These are phyloP conservation scores for Sclerotiophoma versabilis DNA, from an alignment of 2,329 filamentous ascomycete species.

Conservation along the genomic window DNA sequence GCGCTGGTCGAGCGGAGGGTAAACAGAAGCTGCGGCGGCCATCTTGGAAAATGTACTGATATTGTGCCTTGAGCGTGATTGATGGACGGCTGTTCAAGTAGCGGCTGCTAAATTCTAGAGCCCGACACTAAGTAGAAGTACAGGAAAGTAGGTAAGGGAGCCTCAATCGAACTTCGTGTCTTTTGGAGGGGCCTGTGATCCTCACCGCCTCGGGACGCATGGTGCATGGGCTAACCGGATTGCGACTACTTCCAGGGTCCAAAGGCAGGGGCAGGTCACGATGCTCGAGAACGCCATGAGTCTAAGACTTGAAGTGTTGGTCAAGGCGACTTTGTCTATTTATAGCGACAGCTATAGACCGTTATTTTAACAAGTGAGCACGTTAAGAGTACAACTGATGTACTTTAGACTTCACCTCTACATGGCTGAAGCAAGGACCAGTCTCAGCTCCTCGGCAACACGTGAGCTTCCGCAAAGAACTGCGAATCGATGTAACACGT, in stretches of 20 bases:
- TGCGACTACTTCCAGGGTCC: constrained; percentile 16
- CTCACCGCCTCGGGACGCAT: constrained; percentile 32
- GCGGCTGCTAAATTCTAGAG: background rate
- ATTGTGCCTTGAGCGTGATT: background rate
- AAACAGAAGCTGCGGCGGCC: constrained; percentile 56
- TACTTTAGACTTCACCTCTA: too few relatives aligned
- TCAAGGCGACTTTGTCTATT: too few relatives aligned
- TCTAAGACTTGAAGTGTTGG: background rate
- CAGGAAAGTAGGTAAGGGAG: constrained; percentile 17
- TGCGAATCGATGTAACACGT: too few relatives aligned
- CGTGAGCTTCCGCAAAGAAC: too few relatives aligned
- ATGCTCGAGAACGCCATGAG: background rate
- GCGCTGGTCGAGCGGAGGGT: constrained; percentile 80
- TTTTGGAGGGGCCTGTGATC: constrained; percentile 31
- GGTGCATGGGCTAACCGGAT: constrained; percentile 26
- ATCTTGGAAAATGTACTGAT: constrained; percentile 32
- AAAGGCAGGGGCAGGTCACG: constrained; percentile 3
- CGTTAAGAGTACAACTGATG: too few relatives aligned
- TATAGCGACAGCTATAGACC: too few relatives aligned
- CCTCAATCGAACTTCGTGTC: constrained; percentile 18
- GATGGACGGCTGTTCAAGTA: background rate
- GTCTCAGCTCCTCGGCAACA: too few relatives aligned
- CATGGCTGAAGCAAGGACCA: too few relatives aligned
- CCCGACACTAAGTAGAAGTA: background rate
- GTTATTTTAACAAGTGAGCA: too few relatives aligned